Evolutionary conservation across 192 early-diverging fungal genomes (phyloP).

Genomic region (Backusella westeae): DNA sequence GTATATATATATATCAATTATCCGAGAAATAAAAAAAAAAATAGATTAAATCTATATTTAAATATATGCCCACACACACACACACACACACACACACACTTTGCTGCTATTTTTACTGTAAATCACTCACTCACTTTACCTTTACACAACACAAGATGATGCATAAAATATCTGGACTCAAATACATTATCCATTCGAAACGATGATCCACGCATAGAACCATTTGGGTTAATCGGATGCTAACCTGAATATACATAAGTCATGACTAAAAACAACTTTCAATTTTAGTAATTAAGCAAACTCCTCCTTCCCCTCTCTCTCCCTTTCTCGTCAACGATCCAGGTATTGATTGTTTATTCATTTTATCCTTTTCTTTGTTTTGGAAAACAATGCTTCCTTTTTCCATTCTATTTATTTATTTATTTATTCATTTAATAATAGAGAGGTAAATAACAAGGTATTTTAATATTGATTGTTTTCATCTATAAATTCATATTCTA

Average conservation of each 20-base stretch:
- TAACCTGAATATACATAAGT: background rate
- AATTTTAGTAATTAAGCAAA: background rate
- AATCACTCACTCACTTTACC: background rate
- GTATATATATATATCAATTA: background rate
- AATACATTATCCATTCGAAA: background rate
- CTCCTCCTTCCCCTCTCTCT: background rate
- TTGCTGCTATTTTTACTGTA: background rate
- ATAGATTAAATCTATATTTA: background rate
- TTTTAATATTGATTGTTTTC: background rate
- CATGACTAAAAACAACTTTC: background rate
- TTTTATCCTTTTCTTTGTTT: background rate
- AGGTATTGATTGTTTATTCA: background rate
- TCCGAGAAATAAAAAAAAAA: background rate
- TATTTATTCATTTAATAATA: too few relatives aligned
- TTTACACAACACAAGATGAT: background rate
- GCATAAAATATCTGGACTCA: constrained; percentile 5
- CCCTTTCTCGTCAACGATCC: background rate
- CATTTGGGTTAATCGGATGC: background rate
- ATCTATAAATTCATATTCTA: background rate
- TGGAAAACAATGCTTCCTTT: background rate
- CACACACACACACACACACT: background rate
- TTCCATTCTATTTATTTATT: background rate
- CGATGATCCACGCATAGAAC: background rate
- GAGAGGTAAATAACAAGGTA: background rate
- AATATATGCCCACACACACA: background rate